phyloP scores from a whole-genome alignment of 768 basidiomycete genomes.

The Boletus reticuloceps region DNA sequence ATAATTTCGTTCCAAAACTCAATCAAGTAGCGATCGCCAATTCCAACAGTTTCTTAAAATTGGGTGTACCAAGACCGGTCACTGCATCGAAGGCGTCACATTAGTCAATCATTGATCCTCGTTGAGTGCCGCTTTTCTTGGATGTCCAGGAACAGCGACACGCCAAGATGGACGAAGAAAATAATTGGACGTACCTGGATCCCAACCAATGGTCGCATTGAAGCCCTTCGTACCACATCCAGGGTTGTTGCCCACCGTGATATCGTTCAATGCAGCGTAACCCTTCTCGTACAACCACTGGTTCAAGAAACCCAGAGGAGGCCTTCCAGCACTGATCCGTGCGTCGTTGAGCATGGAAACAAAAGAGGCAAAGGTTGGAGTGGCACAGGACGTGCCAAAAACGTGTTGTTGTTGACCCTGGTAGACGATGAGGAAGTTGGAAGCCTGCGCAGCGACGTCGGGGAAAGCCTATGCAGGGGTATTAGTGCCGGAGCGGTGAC shows the following conservation, averaged over 20 bases:
- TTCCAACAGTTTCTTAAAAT: constrained; percentile 45
- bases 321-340: constrained; percentile 40
- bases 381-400: constrained; percentile 63
- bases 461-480: constrained; percentile 45
- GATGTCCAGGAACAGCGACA: no score
- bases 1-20: no score
- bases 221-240: constrained; percentile 66
- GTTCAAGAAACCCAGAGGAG: constrained; percentile 65
- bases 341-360: constrained; percentile 67
- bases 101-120: not conserved
- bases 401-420: constrained; percentile 27
- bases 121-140: not conserved
- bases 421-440: constrained; percentile 47
- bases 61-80: constrained; percentile 55
- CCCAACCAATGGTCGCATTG: constrained; percentile 60
- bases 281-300: constrained; percentile 51
- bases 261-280: constrained; percentile 47
- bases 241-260: constrained; percentile 53
- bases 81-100: constrained; percentile 29
- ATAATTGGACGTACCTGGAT: constrained; percentile 43
- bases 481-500: no score
- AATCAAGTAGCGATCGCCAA: constrained; percentile 29
- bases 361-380: constrained; percentile 64
- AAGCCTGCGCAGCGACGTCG: constrained; percentile 63
- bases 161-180: no score